Evolutionary conservation across 371 early-diverging fungal genomes (phyloP).

Genomic region (Actinomortierella ambigua): DNA sequence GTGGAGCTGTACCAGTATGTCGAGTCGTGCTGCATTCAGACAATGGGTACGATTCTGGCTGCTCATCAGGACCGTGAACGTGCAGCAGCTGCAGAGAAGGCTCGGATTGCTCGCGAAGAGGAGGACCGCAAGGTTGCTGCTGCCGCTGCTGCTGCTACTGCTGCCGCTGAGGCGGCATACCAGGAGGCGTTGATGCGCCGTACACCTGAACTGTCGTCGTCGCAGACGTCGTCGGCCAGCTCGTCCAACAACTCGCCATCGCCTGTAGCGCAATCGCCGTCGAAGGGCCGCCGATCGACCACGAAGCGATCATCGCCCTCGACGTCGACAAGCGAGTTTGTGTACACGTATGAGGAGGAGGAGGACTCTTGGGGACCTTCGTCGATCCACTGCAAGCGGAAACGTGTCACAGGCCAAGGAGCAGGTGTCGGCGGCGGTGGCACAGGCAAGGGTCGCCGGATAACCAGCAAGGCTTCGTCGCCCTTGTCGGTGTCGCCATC

Average conservation of each 20-base stretch:
- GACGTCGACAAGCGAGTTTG: constrained; percentile 12
- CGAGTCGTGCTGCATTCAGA: constrained; percentile 36
- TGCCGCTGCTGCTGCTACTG: constrained; percentile 1
- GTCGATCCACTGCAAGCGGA: constrained; percentile 21
- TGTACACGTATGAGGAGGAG: constrained; percentile 16
- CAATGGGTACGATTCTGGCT: constrained; percentile 30
- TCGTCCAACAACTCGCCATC: constrained; percentile 37
- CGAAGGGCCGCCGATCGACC: constrained; percentile 11
- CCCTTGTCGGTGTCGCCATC: background rate
- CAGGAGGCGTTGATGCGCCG: constrained; percentile 2
- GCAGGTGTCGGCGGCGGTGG: constrained; percentile 33
- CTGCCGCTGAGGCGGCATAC: constrained; percentile 3
- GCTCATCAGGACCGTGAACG: constrained; percentile 29
- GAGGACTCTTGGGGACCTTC: constrained; percentile 16
- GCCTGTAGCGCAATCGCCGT: constrained; percentile 20
- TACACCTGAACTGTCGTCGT: constrained; percentile 34
- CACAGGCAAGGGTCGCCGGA: constrained; percentile 24
- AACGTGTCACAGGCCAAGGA: constrained; percentile 17
- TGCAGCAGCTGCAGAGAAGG: background rate
- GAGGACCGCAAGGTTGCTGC: background rate
- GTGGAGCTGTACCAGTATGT: constrained; percentile 43
- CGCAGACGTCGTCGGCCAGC: constrained; percentile 18
- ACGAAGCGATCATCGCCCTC: background rate
- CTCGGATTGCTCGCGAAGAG: background rate
- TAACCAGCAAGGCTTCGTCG: constrained; percentile 12